A percentile compares a stretch with the other conserved stretches of the same genome.
These are phyloP conservation scores for Metarhizium anisopliae DNA, from an alignment of 2,329 filamentous ascomycete genomes.

Conservation along the genomic window DNA sequence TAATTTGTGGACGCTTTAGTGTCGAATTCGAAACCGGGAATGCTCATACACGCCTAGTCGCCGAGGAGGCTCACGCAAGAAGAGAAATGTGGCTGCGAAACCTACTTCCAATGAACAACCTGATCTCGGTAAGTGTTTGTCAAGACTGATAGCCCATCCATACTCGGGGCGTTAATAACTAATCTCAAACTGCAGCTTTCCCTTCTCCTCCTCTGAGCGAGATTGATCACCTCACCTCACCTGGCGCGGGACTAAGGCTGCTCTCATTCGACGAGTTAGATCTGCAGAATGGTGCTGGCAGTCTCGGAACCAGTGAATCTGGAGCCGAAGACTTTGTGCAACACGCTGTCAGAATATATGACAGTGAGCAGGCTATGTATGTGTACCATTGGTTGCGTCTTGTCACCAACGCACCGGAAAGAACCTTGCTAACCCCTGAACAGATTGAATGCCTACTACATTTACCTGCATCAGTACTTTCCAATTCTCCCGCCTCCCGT, in stretches of 20 bases:
- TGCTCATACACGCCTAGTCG: constrained; percentile 3
- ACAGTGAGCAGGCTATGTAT: neutral
- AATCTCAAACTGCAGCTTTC: neutral
- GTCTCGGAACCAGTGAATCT: neutral
- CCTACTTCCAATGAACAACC: neutral
- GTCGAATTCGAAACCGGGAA: neutral
- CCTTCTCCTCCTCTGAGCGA: neutral
- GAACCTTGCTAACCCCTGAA: neutral
- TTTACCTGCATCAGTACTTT: constrained; percentile 2
- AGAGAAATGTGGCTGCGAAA: neutral
- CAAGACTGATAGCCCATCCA: neutral
- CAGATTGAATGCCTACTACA: constrained; percentile 5
- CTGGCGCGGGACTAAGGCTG: neutral
- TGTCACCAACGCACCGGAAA: neutral
- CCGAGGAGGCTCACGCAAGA: neutral
- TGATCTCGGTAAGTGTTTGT: neutral
- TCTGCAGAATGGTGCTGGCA: neutral
- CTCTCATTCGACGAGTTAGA: neutral
- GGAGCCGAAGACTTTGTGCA: neutral
- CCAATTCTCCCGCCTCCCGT: constrained; percentile 1
- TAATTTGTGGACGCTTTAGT: neutral
- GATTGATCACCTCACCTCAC: constrained; percentile 2
- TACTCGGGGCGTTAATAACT: no score
- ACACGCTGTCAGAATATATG: neutral
- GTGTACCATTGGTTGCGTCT: neutral